Conservation (phyloP, 306 rosid genomes). For the Cucurbita argyrosperma region DNA sequence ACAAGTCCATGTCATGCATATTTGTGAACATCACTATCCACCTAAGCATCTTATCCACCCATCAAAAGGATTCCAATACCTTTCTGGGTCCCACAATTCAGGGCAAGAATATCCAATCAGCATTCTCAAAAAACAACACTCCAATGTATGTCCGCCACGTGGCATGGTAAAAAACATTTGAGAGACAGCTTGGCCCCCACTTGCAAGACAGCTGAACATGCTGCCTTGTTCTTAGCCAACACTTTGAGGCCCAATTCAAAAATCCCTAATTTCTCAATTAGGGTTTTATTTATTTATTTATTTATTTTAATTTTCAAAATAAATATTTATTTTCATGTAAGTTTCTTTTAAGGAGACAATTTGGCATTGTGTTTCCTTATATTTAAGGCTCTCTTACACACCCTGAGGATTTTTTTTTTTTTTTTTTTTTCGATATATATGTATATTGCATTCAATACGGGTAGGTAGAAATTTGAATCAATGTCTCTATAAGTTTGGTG, state of each 20-base stretch:
- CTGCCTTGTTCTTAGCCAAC: not conserved
- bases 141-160: not conserved
- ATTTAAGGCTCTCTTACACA: not conserved
- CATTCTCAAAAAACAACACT: not conserved
- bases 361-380: not conserved
- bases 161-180: not conserved
- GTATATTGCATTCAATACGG: not conserved
- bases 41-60: not conserved
- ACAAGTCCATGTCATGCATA: not conserved
- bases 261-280: not conserved
- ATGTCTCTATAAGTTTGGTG: not conserved
- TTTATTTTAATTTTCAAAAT: not conserved
- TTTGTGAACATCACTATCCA: not conserved
- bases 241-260: not conserved
- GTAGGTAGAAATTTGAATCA: not conserved
- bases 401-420: not conserved
- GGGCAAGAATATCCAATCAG: not conserved
- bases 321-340: not conserved
- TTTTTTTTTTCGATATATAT: too few relatives aligned
- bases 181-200: slow-evolving; percentile 1
- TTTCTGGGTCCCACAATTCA: not conserved
- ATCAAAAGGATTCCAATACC: not conserved
- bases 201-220: not conserved
- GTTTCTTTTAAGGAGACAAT: slow-evolving; percentile 4
- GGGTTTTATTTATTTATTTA: not conserved